A percentile compares a stretch with the other conserved stretches of the same genome.
phyloP scores from a whole-genome alignment of 352 stramenopile genomes.

The Phytophthora citricola region DNA sequence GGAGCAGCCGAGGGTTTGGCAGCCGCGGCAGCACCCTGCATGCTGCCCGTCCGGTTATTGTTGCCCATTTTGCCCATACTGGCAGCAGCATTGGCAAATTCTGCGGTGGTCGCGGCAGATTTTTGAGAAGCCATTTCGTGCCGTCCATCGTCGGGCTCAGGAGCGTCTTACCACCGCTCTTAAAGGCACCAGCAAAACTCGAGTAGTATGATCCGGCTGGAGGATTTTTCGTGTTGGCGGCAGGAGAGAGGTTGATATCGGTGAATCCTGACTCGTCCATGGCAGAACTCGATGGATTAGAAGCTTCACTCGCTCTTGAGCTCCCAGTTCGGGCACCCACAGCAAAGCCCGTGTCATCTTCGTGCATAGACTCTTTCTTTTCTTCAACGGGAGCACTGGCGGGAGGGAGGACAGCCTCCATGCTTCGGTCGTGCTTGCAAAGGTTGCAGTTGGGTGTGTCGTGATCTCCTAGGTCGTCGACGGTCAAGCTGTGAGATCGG shows the following conservation, averaged over 20 bases:
- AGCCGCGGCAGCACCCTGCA: constrained; percentile 9
- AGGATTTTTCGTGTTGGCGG: constrained; percentile 18
- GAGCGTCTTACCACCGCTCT: constrained; percentile 74
- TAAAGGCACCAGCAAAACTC: constrained; percentile 70
- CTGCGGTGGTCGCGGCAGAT: constrained; percentile 34
- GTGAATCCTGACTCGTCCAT: constrained; percentile 23
- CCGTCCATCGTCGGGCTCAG: constrained; percentile 67
- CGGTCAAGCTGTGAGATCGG: constrained; percentile 56
- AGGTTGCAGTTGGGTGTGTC: constrained; percentile 65
- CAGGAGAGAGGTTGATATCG: constrained; percentile 35
- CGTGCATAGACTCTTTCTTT: constrained; percentile 20
- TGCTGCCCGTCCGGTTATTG: constrained; percentile 34
- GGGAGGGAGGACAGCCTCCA: constrained; percentile 9
- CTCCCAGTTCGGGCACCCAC: constrained; percentile 19
- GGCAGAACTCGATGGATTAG: constrained; percentile 6
- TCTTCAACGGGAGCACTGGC: constrained; percentile 5
- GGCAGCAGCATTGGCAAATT: constrained; percentile 36
- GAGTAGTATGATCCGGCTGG: constrained; percentile 65
- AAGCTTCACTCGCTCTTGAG: constrained; percentile 20
- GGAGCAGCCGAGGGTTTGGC: constrained; percentile 10
- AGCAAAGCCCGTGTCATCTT: constrained; percentile 15
- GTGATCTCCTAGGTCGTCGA: constrained; percentile 80
- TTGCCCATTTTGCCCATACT: constrained; percentile 37
- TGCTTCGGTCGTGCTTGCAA: constrained; percentile 62
- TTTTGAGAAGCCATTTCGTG: constrained; percentile 84